phyloP scores from a whole-genome alignment of 139 green algal genomes.

The Ettlia oleoabundans region DNA sequence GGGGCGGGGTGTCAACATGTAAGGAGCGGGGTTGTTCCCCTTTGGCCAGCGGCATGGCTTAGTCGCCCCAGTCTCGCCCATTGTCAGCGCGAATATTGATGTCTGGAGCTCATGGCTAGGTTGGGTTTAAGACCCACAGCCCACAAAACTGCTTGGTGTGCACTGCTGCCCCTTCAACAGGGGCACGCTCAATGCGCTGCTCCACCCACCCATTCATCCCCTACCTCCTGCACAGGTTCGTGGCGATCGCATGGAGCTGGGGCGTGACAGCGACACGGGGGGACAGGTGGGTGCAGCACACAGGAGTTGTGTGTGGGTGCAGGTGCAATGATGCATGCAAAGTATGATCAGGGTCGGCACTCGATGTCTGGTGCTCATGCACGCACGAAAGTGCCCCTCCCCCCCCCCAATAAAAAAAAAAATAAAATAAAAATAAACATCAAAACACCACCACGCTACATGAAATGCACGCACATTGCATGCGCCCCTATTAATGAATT shows the following conservation, averaged over 20 bases:
- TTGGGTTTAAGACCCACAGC: too few relatives aligned
- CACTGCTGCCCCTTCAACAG: background rate
- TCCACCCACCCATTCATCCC: too few relatives aligned
- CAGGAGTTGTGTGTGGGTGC: background rate
- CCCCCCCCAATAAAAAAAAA: too few relatives aligned
- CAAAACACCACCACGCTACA: background rate
- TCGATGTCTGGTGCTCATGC: background rate
- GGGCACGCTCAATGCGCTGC: background rate
- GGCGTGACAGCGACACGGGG: constrained; percentile 90
- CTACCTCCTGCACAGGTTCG: constrained; percentile 52
- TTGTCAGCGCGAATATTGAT: too few relatives aligned
- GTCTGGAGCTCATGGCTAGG: too few relatives aligned
- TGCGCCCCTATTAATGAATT: too few relatives aligned
- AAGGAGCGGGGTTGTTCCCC: too few relatives aligned
- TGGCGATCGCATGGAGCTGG: constrained; percentile 93
- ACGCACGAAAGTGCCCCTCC: background rate
- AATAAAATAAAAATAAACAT: too few relatives aligned
- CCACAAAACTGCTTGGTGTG: too few relatives aligned
- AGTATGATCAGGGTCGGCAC: background rate
- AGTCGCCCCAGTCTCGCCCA: too few relatives aligned
- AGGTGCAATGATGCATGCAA: background rate
- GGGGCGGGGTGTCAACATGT: too few relatives aligned
- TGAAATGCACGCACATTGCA: background rate
- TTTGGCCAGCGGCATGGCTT: too few relatives aligned
- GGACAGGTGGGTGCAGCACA: constrained; percentile 81